Percentiles rank a stretch among this genome's conserved stretches.
phyloP scores from a whole-genome alignment of 108 stramenopile genomes.

The Conticribra weissflogii region DNA sequence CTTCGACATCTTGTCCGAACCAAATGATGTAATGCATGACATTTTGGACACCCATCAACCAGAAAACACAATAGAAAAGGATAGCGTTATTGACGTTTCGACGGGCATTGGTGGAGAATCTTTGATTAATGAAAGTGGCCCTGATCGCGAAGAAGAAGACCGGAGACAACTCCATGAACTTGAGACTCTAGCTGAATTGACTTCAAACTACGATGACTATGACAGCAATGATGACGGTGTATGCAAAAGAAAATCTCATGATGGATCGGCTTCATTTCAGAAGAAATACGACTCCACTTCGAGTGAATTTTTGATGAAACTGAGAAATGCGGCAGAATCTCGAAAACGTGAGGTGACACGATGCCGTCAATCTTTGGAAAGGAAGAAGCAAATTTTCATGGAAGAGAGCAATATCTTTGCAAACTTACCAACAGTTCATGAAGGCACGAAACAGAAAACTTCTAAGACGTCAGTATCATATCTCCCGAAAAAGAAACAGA shows the following conservation, averaged over 20 bases:
- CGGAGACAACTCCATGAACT: background rate
- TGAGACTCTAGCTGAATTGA: background rate
- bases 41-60: too few relatives aligned
- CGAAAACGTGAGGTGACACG: conserved; percentile 45
- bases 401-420: conserved; percentile 22
- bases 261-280: conserved; percentile 32
- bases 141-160: background rate
- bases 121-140: too few relatives aligned
- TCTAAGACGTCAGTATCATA: conserved; percentile 1
- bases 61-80: too few relatives aligned
- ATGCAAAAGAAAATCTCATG: conserved; percentile 15
- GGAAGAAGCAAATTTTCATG: conserved; percentile 39
- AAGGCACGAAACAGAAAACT: conserved; percentile 10
- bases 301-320: conserved; percentile 35
- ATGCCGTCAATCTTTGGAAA: conserved; percentile 40
- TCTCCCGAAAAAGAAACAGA: conserved; percentile 5
- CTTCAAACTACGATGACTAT: background rate
- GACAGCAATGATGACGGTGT: background rate
- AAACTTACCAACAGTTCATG: conserved; percentile 14
- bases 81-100: too few relatives aligned
- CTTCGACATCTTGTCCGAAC: too few relatives aligned
- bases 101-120: too few relatives aligned
- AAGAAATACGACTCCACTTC: conserved; percentile 36
- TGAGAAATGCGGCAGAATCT: conserved; percentile 38
- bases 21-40: too few relatives aligned